Base-by-base conservation (phyloP, 148 eudicot species). In the Amaranthus cruentus region DNA sequence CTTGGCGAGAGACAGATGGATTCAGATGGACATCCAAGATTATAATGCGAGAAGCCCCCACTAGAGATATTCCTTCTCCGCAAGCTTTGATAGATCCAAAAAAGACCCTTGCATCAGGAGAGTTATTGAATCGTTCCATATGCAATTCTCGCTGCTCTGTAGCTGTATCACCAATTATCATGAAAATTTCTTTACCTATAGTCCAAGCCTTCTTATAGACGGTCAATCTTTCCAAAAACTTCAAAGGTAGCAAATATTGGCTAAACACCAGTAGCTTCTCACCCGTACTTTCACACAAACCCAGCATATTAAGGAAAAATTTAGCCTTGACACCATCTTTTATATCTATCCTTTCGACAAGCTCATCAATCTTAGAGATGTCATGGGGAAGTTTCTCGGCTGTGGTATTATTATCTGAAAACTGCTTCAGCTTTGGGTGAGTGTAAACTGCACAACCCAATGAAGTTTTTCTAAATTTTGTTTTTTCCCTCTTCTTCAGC, bases 1-100 rank as follows among this genome's bases (percentile, higher is more conserved):
- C 98, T 83, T 94, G 98, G 71, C 97, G 95, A 13, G 98, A 88
- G 0, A 94, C 97, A 0, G 98, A 94, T 1, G 97, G 93, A 72
- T 94, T 94, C 47, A 91, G 55, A 61, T 87, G 98, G 18, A 91
- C 89, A 67, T 94, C 98, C 47, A 94, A 62, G 54, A 94, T 88
- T 3, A 94, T 88, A n/a, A 94, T 83, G 3, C 98, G 85, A 4
- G 98, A 94, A 38, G 96, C 98, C 44, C 97, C 98, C 13, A 94
- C 96, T n/a, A 94, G 82, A 50, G 98, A 94, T 44, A 94, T 91
- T 21, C 98, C 98, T 84, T 94, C 97, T 10, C 97, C 96, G 78
- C 97, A 94, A 11, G 98, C 98, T 77, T 82, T 94, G 28, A 94
- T 91, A 0, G 97, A 94, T 9, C 98, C 98, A 67, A 94, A 94